Percentiles rank a stretch among this genome's conserved stretches.
These are phyloP conservation scores for Discostella stelligera DNA, from an alignment of 352 stramenopile species.

Conservation along the genomic window DNA sequence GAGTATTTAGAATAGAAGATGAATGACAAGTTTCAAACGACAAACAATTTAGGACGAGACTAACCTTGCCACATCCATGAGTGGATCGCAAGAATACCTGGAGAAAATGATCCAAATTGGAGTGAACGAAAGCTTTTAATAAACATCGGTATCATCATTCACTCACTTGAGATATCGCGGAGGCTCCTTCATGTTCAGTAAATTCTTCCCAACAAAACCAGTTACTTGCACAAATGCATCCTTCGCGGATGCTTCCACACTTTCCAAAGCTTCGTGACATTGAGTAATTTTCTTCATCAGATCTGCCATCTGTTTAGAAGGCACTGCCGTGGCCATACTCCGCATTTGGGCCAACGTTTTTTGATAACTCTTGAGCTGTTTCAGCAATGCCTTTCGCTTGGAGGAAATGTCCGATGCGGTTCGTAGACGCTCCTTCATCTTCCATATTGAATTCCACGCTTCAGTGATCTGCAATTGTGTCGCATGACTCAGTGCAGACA, in stretches of 20 bases:
- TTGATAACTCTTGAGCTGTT: constrained; percentile 73
- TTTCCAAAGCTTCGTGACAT: constrained; percentile 71
- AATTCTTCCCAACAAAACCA: constrained; percentile 54
- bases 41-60: constrained; percentile 3
- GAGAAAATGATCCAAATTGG: constrained; percentile 13
- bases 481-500: constrained; percentile 60
- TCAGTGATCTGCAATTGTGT: constrained; percentile 60
- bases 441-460: constrained; percentile 75
- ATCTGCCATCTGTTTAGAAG: constrained; percentile 75
- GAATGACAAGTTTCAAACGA: neutral
- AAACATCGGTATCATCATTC: neutral
- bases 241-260: constrained; percentile 60
- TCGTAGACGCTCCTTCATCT: constrained; percentile 67
- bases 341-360: constrained; percentile 67
- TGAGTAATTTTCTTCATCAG: constrained; percentile 80
- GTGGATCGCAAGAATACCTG: constrained; percentile 73
- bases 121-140: neutral
- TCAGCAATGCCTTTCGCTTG: constrained; percentile 52
- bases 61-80: constrained; percentile 61
- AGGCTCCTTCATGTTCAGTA: constrained; percentile 55
- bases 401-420: constrained; percentile 69
- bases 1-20: neutral
- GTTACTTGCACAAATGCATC: constrained; percentile 69
- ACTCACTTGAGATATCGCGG: constrained; percentile 62
- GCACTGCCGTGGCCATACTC: constrained; percentile 53